Evolutionary conservation across 805 yeast species (phyloP).

Genomic region (Torulaspora indica): DNA sequence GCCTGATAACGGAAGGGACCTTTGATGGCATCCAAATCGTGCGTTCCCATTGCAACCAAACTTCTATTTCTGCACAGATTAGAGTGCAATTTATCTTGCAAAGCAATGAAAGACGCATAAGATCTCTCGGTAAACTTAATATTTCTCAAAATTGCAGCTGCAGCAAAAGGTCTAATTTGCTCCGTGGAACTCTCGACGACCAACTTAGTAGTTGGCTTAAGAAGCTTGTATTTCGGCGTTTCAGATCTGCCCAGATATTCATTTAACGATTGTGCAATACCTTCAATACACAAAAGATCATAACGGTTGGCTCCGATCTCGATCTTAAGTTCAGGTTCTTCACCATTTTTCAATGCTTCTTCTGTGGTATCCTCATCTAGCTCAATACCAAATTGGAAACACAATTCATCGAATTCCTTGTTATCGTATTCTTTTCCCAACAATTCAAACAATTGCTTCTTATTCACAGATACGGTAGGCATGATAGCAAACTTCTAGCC

Average conservation of each 20-base stretch:
- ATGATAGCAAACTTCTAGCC: constrained; percentile 36
- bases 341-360: constrained; percentile 39
- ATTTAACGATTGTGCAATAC: constrained; percentile 91
- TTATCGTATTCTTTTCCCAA: constrained; percentile 70
- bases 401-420: constrained; percentile 91
- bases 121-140: constrained; percentile 75
- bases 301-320: constrained; percentile 98
- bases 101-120: constrained; percentile 89
- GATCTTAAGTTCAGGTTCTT: constrained; percentile 89
- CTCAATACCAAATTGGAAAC: constrained; percentile 97
- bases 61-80: constrained; percentile 96
- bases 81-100: constrained; percentile 93
- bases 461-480: constrained; percentile 97
- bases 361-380: constrained; percentile 95
- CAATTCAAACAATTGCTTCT: constrained; percentile 80
- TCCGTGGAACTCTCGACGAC: constrained; percentile 72
- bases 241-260: constrained; percentile 71
- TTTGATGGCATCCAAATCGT: constrained; percentile 74
- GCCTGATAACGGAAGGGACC: constrained; percentile 90
- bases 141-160: constrained; percentile 88
- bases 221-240: constrained; percentile 63
- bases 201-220: constrained; percentile 59
- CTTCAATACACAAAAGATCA: constrained; percentile 97
- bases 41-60: constrained; percentile 97
- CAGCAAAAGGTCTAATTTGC: constrained; percentile 83